Base-by-base conservation (phyloP, 108 stramenopile genomes). In the Conticribra weissflogii region DNA sequence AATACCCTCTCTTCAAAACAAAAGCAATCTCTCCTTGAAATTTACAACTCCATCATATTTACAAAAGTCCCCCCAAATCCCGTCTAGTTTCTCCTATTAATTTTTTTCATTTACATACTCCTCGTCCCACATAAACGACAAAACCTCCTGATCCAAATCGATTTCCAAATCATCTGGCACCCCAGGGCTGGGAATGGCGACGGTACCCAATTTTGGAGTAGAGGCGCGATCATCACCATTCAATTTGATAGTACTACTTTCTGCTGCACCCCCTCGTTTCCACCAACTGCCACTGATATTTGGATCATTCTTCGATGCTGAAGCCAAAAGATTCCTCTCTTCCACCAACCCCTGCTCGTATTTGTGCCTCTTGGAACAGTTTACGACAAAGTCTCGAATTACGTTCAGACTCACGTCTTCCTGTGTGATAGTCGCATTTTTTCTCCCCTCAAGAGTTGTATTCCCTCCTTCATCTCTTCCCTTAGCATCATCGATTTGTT, bases 371-470 rank as follows among this genome's bases (percentile, higher is more conserved):
- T 65, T 78, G 36, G 68, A 70, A 36, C 76, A 78, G 65, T 78
- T 78, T 29, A 70, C 68, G 15, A 50, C 76, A 34, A 78, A 78
- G 28, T 63, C 59, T 0, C 68, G 68, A 59, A 78, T 78, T 18
- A 65, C 49, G 32, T 78, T 78, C 19, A 78, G 68, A 17, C 68
- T 70, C 5, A 78, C 76, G 54, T 78, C 76, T 58, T 78, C 76
- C 52, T 78, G 76, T 12, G 76, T 76, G 7, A 30, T 63, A 49
- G 47, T 24, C 34, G 1, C 23, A 18, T 30, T 18, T 32, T 59
- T 33, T 17, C 48, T 33, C 21, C 12, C 34, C 1, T 15, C 0
- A 21, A 22, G 41, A 3, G 5, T 41, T 5, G 8, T 41, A 41
- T 41, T 41, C 5, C 12, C 12, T 41, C 36, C 36, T 9, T 12